Base-by-base conservation (phyloP, 2,329 filamentous ascomycete species). In the Cordyceps militaris region DNA sequence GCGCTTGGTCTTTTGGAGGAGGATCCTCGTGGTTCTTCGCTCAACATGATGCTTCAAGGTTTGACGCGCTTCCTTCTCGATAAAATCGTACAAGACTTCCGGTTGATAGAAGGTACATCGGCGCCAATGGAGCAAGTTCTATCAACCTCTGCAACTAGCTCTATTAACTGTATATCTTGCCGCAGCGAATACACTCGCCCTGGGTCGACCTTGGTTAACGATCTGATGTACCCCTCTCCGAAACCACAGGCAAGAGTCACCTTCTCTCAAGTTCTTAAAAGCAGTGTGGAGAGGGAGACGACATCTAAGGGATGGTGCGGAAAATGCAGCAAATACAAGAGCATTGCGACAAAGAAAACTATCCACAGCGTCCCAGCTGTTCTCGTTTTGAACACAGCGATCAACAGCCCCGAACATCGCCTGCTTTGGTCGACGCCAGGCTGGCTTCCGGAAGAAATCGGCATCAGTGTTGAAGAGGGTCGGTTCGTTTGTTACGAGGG, bases 401-500 rank as follows among this genome's bases (percentile, higher is more conserved):
- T 89, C 42, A 84, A 80, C 5, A 86, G 76, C 47, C 81, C 85
- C 2, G 88, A 93, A 62, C 84, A 91, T 36, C 86, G 87, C 64
- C 81, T 88, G 59, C 79, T 96, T 16, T 99, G 95, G 95, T 84
- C 89, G 1, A 90, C 86, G 13, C 90, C 90, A 0, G 90, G 89
- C 16, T 99, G 93, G 87, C 77, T 99, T 13, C 94, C 94, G 0
- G 88, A 94, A 67, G 91, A 97, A 69, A 92, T 99, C 65, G 94
- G 94, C 38, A 84, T 99, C 66, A 89, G 96, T 58, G 84, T 96
- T 58, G 89, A 95, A 60, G 84, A 89, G 65, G 91, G 90, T n/a
- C 89, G 96, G 67, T 89, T 97, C 67, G 92, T 90, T 71, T 97
- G 92, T 71, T 97, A 91, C 63, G 92, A 99, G 71, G 93, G 94